Evolutionary conservation across 1,284 basidiomycete genomes (phyloP).

Genomic region (Somion occarium): DNA sequence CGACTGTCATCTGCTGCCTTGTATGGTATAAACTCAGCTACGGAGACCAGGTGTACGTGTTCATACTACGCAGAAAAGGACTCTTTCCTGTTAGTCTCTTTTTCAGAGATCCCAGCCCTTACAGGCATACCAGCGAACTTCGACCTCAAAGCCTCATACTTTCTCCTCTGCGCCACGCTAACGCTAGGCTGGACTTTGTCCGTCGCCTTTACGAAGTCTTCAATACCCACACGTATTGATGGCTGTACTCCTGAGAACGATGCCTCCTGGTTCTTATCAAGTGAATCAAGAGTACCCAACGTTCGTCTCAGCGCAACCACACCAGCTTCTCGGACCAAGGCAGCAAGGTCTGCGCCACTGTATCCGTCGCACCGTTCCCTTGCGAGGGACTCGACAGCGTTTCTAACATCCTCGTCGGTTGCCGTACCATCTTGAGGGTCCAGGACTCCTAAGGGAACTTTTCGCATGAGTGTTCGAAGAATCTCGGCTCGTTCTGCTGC

Average conservation of each 20-base stretch:
- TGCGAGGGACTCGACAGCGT: constrained; percentile 44
- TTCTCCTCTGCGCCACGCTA: constrained; percentile 70
- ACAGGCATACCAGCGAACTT: constrained; percentile 68
- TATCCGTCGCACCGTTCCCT: constrained; percentile 75
- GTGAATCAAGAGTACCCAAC: constrained; percentile 59
- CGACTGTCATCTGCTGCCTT: too few relatives aligned
- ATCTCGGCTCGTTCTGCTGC: constrained; percentile 84
- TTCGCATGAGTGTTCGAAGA: constrained; percentile 66
- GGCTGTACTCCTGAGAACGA: constrained; percentile 15
- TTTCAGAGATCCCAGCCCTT: background rate
- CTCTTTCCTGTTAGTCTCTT: background rate
- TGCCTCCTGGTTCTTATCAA: constrained; percentile 30
- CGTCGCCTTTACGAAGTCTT: constrained; percentile 75
- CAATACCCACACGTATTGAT: constrained; percentile 43
- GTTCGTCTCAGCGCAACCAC: constrained; percentile 77
- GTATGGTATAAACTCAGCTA: too few relatives aligned
- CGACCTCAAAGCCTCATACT: constrained; percentile 75
- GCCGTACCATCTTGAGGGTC: constrained; percentile 17
- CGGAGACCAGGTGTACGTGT: too few relatives aligned
- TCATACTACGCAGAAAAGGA: too few relatives aligned
- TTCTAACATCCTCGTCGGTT: constrained; percentile 19
- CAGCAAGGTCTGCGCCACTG: constrained; percentile 86
- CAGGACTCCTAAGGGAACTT: constrained; percentile 61
- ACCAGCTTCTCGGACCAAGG: constrained; percentile 87
- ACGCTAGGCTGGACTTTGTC: constrained; percentile 89